phyloP scores from a whole-genome alignment of 116 monocot species.

The Dioscorea cayenensis region DNA sequence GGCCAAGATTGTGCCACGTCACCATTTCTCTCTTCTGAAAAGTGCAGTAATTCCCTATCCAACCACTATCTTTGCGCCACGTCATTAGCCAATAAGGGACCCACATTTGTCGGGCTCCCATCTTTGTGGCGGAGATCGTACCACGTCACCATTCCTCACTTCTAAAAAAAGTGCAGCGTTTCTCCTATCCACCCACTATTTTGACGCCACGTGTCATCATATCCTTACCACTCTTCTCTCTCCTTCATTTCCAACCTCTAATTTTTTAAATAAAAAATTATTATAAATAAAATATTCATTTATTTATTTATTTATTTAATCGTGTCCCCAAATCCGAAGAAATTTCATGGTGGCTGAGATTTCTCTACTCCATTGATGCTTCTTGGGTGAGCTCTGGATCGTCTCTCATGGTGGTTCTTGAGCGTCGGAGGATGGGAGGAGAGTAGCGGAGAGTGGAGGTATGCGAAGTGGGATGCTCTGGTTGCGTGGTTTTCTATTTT shows the following conservation, averaged over 20 bases:
- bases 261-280: neutral
- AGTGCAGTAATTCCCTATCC: neutral
- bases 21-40: neutral
- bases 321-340: neutral
- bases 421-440: neutral
- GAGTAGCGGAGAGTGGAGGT: neutral
- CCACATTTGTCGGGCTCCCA: neutral
- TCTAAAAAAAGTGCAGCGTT: constrained; percentile 6
- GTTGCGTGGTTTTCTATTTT: neutral
- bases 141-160: neutral
- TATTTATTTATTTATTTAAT: neutral
- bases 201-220: constrained; percentile 4
- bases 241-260: constrained; percentile 1
- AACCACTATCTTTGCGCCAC: neutral
- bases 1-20: neutral
- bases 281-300: neutral
- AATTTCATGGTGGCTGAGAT: constrained; percentile 24
- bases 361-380: neutral
- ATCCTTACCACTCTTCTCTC: neutral
- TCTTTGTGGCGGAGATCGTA: neutral
- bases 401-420: neutral
- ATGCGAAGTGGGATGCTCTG: neutral
- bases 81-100: neutral
- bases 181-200: neutral
- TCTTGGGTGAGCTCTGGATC: neutral